Percentiles rank a stretch among this genome's conserved stretches.
Conservation (phyloP, 2,329 filamentous ascomycete species). For the Pseudogymnoascus destructans region DNA sequence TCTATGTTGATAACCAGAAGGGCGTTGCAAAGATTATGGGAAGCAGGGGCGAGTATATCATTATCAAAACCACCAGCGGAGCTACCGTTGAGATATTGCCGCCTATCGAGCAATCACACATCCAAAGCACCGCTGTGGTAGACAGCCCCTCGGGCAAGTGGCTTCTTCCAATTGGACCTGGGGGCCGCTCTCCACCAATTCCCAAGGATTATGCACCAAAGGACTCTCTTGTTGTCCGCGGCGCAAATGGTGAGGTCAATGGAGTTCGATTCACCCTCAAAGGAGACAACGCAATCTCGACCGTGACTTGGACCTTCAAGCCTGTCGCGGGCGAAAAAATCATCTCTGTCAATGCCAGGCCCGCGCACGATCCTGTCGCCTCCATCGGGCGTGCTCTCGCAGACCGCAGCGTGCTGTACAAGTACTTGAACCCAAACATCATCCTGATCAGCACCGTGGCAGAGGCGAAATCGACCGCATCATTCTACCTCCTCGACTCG, state of each 20-base stretch:
- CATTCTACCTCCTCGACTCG: conserved; percentile 71
- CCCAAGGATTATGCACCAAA: conserved; percentile 35
- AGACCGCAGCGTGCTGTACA: conserved; percentile 88
- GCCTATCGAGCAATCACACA: conserved; percentile 28
- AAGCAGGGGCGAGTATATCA: conserved; percentile 46
- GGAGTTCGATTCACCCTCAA: conserved; percentile 40
- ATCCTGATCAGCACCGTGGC: conserved; percentile 60
- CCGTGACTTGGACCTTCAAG: conserved; percentile 60
- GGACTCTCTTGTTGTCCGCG: conserved; percentile 41
- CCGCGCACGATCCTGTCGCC: conserved; percentile 72
- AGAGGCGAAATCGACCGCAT: conserved; percentile 44
- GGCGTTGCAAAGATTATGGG: conserved; percentile 30
- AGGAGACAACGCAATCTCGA: conserved; percentile 30
- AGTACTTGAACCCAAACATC: conserved; percentile 85
- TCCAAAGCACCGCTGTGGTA: conserved; percentile 38
- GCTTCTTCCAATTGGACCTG: conserved; percentile 39
- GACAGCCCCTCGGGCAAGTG: conserved; percentile 39
- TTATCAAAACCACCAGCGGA: conserved; percentile 42
- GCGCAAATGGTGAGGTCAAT: conserved; percentile 36
- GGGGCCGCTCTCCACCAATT: conserved; percentile 37
- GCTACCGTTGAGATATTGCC: conserved; percentile 33
- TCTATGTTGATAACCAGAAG: conserved; percentile 46
- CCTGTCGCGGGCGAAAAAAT: conserved; percentile 55
- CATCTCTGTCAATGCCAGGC: conserved; percentile 51
- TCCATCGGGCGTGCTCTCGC: conserved; percentile 91